Conservation (phyloP, 345 rosid species). For the Cochlearia excelsa region DNA sequence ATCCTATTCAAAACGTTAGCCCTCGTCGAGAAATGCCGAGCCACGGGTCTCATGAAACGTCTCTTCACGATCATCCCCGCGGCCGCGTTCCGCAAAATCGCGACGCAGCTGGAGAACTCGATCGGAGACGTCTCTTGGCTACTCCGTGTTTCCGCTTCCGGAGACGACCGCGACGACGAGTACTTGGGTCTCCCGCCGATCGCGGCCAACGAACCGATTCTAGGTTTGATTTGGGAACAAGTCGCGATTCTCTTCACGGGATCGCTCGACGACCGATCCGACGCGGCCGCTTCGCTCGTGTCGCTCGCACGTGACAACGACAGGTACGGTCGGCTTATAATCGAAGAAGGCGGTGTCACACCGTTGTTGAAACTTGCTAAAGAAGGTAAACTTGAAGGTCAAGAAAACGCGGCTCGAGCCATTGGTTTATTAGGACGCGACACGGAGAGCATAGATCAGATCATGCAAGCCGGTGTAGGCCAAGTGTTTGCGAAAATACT, state of each 20-base stretch:
- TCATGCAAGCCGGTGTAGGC: constrained; percentile 69
- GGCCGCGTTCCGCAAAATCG: constrained; percentile 61
- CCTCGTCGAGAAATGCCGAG: constrained; percentile 63
- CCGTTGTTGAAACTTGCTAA: constrained; percentile 72
- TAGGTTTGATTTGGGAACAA: constrained; percentile 88
- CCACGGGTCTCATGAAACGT: constrained; percentile 62
- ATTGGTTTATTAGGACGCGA: constrained; percentile 72
- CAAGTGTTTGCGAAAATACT: constrained; percentile 73
- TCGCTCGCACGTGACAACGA: constrained; percentile 81
- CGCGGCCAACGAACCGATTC: constrained; percentile 79
- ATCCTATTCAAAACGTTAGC: constrained; percentile 64
- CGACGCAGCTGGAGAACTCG: constrained; percentile 72
- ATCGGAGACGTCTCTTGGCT: constrained; percentile 83
- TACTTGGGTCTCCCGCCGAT: constrained; percentile 77
- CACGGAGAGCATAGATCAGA: constrained; percentile 72
- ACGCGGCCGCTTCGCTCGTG: constrained; percentile 73
- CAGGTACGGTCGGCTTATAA: constrained; percentile 65
- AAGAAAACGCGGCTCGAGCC: constrained; percentile 80
- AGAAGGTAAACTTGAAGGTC: constrained; percentile 73
- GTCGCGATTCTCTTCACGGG: constrained; percentile 68
- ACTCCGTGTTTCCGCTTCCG: constrained; percentile 59
- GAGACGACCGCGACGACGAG: constrained; percentile 57
- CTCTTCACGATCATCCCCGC: constrained; percentile 80
- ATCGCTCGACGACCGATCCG: constrained; percentile 56
- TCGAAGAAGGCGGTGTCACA: constrained; percentile 87